These are phyloP conservation scores for Leucoagaricus sp. DNA, from an alignment of 1,284 basidiomycete genomes.

Conservation along the genomic window DNA sequence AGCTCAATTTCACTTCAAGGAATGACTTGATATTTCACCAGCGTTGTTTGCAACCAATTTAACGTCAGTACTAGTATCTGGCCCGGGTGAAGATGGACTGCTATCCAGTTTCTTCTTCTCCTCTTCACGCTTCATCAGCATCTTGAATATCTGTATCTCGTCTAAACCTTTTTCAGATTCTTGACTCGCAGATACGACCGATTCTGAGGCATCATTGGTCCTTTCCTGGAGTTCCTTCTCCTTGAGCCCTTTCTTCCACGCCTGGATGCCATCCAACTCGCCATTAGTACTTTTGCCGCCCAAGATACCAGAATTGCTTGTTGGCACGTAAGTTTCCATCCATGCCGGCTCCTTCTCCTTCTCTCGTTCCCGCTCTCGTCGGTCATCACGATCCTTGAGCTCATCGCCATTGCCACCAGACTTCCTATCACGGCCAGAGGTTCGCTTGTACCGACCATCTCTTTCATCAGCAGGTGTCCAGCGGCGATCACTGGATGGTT, in stretches of 20 bases:
- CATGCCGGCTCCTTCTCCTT: slow-evolving; percentile 86
- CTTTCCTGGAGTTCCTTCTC: slow-evolving; percentile 72
- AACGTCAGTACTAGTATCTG: background rate
- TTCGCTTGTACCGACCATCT: slow-evolving; percentile 59
- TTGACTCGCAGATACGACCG: slow-evolving; percentile 15
- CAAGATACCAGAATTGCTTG: slow-evolving; percentile 58
- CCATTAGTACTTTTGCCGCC: slow-evolving; percentile 61
- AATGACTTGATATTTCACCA: background rate
- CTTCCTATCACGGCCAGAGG: slow-evolving; percentile 59
- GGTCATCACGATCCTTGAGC: slow-evolving; percentile 58
- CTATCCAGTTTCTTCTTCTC: slow-evolving; percentile 59
- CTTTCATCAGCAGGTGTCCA: slow-evolving; percentile 66
- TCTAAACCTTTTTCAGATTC: slow-evolving; percentile 53
- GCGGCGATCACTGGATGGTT: slow-evolving; percentile 46
- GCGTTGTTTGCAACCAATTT: background rate
- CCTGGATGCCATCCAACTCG: slow-evolving; percentile 84
- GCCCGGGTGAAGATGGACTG: background rate
- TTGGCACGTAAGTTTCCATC: slow-evolving; percentile 87
- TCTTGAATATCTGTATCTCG: slow-evolving; percentile 85
- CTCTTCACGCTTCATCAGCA: slow-evolving; percentile 83
- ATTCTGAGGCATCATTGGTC: slow-evolving; percentile 20
- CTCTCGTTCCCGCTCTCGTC: slow-evolving; percentile 55
- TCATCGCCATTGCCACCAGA: slow-evolving; percentile 48
- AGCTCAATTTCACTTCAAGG: background rate
- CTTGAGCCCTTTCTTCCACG: slow-evolving; percentile 87